Conservation (phyloP, 805 yeast species). For the Teunomyces funiuensis region DNA sequence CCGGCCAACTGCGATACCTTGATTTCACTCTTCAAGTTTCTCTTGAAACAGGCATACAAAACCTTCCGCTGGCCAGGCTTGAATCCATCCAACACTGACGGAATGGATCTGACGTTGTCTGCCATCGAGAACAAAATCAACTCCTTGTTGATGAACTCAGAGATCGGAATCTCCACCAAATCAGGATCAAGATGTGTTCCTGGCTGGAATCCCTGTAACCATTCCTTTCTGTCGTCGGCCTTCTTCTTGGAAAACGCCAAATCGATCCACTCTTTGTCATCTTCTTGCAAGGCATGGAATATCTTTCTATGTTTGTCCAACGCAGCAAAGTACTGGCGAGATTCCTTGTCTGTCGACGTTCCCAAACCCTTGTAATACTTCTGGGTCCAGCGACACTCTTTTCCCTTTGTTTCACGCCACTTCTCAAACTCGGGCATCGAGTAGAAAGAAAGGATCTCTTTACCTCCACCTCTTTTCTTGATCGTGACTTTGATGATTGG, state of each 20-base stretch:
- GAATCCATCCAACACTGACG: constrained; percentile 89
- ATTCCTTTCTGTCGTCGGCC: constrained; percentile 96
- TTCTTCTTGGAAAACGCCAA: constrained; percentile 91
- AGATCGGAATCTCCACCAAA: constrained; percentile 74
- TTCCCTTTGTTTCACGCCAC: constrained; percentile 88
- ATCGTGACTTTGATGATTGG: constrained; percentile 92
- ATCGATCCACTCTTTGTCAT: constrained; percentile 78
- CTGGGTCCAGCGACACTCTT: constrained; percentile 75
- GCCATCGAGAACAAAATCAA: constrained; percentile 94
- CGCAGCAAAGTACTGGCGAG: constrained; percentile 82
- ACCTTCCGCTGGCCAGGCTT: constrained; percentile 98
- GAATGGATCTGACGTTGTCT: constrained; percentile 92
- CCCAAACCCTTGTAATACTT: constrained; percentile 99
- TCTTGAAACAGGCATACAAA: constrained; percentile 80
- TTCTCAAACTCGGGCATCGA: constrained; percentile 93
- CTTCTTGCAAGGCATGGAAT: constrained; percentile 77
- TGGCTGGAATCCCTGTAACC: constrained; percentile 88
- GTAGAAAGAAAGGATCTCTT: constrained; percentile 70
- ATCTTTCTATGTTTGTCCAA: constrained; percentile 82
- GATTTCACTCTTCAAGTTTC: constrained; percentile 72
- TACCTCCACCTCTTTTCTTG: constrained; percentile 50
- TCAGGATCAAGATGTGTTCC: constrained; percentile 90
- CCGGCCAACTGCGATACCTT: constrained; percentile 92
- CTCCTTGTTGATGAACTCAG: constrained; percentile 93
- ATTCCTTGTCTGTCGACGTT: constrained; percentile 82